Percentiles rank a stretch among this genome's conserved stretches.
Evolutionary conservation across 192 early-diverging fungal genomes (phyloP).

Genomic region (Powellomyces hirtus): DNA sequence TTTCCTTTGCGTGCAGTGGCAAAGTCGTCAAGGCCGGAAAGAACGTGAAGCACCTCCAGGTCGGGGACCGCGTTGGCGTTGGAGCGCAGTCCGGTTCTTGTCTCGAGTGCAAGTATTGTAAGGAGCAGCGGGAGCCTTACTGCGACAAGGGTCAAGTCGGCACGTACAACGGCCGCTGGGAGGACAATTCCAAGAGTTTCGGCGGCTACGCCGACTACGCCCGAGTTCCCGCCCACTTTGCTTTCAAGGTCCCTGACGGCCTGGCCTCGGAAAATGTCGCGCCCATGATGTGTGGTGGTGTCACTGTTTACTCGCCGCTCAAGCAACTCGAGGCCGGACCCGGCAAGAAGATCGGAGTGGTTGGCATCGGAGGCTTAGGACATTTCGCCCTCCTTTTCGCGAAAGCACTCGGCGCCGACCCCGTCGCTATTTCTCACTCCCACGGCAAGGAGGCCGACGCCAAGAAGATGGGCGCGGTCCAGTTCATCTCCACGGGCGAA

Average conservation of each 20-base stretch:
- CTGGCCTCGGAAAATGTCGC: slow-evolving; percentile 55
- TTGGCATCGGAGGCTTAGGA: slow-evolving; percentile 76
- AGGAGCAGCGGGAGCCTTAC: slow-evolving; percentile 18
- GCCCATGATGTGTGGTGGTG: slow-evolving; percentile 79
- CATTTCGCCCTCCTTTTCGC: slow-evolving; percentile 50
- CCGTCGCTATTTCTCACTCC: slow-evolving; percentile 30
- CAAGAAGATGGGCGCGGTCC: slow-evolving; percentile 26
- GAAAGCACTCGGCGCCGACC: slow-evolving; percentile 43
- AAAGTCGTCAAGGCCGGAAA: slow-evolving; percentile 18
- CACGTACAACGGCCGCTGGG: slow-evolving; percentile 27
- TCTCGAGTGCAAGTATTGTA: slow-evolving; percentile 31
- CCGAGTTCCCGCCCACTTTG: slow-evolving; percentile 24
- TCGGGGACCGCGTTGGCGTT: slow-evolving; percentile 41
- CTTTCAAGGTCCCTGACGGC: slow-evolving; percentile 64
- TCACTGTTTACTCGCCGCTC: slow-evolving; percentile 72
- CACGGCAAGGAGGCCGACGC: slow-evolving; percentile 31
- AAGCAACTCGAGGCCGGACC: slow-evolving; percentile 53
- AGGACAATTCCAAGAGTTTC: slow-evolving; percentile 2
- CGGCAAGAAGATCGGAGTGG: slow-evolving; percentile 66
- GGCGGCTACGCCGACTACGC: slow-evolving; percentile 15
- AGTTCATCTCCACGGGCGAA: slow-evolving; percentile 37
- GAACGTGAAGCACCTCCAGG: slow-evolving; percentile 16
- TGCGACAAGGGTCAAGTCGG: slow-evolving; percentile 14
- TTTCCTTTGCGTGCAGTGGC: not conserved
- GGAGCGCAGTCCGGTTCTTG: slow-evolving; percentile 35